Evolutionary conservation across 176 grass and related monocot genomes (phyloP), one percentile per base, ranked within the genome.

Genomic region (Puya raimondii): DNA sequence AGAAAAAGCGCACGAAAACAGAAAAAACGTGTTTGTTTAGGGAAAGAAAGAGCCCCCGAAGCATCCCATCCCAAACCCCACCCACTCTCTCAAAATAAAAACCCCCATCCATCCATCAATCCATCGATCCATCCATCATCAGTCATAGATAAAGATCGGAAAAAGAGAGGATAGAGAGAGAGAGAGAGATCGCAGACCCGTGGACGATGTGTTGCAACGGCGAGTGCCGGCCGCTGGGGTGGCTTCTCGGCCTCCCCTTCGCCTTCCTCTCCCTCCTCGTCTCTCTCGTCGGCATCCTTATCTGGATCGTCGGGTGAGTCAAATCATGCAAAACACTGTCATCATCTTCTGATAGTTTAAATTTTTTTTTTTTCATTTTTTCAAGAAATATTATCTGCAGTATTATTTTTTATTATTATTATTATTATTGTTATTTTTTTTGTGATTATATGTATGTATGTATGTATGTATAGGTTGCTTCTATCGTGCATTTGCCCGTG

Each of bases 401-500:
- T 42, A 59, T 58, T 5, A 18, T 58, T 58, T 20, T 26, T 26
- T 26, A 26, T 26, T 26, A 26, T 26, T 26, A 26, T 26, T 2
- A 2, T 26, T 26, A n/a, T n/a, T n/a, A n/a, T n/a, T n/a, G n/a
- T n/a, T n/a, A n/a, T n/a, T 17, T 7, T 57, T 4, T 17, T n/a
- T 14, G 16, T 14, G 15, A 13, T 56, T 7, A 2, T 58, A 53
- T 42, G 50, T 72, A 73, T 63, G 69, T 48, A 0, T 42, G 4
- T 67, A 67, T 67, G 23, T 65, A 21, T 72, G 53, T 2, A 23
- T 17, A 87, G 84, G 78, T 70, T 87, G 77, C 73, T 78, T 53
- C 83, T 91, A 74, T 91, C 88, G 11, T 91, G 88, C 81, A 81
- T 91, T 66, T 91, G 88, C 81, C 81, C 84, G 26, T 91, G 84